Evolutionary conservation across 345 rosid genomes (phyloP), one percentile per base, ranked within the genome.

Genomic region (Euphorbia peplus): DNA sequence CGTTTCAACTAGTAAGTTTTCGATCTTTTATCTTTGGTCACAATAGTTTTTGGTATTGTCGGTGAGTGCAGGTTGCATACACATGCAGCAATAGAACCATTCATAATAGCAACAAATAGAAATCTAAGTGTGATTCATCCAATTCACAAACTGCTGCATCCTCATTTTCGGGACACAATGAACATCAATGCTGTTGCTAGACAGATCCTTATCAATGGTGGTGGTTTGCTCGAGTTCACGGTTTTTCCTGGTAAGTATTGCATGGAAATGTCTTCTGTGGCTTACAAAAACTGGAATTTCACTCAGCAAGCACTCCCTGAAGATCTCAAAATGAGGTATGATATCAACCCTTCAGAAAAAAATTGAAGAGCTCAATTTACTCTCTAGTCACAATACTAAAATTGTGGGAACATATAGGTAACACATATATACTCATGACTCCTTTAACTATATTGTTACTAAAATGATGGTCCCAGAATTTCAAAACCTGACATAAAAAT

Each of bases 121-220:
- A 78, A 78, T 18, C 75, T 83, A 30, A 83, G 86, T 67, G 82
- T 71, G 57, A 72, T 83, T 32, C 86, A 83, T 63, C 84, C 86
- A 0, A 75, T 83, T 16, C 24, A 75, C 46, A 80, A 78, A 74
- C 86, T 83, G 62, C 22, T 83, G 55, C 75, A 83, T 10, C 86
- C 86, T 14, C 86, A 83, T 62, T 83, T 78, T 67, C 80, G 79
- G 0, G 86, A 78, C 77, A 80, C 84, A 0, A 77, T 83, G 83
- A 73, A 78, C 26, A 71, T 83, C 25, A 83, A 83, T 60, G 86
- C 84, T 7, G 55, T 66, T 1, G 78, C 50, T 5, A 75, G 84
- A 66, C 82, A 78, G 68, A 73, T 54, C 6, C 70, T 83, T 9
- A 80, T 83, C 24, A 83, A 78, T 78, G 86, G 79, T 1, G 79